A percentile compares a stretch with the other conserved stretches of the same genome.
Evolutionary conservation across 345 rosid species (phyloP).

Genomic region (Salix caprea): DNA sequence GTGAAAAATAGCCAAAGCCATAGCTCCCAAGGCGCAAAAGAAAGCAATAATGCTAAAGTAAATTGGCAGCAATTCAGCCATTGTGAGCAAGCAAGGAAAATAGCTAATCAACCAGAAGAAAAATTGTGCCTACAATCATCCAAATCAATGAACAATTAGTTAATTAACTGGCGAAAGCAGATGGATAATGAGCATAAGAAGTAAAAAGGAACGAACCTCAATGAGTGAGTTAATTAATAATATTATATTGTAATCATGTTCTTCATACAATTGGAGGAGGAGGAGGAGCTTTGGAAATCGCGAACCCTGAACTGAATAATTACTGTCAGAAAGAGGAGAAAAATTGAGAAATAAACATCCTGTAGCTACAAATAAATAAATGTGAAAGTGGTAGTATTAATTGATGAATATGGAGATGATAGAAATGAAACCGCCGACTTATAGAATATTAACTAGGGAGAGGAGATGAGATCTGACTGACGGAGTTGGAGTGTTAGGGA

Average conservation of each 20-base stretch:
- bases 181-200: neutral
- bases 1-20: constrained; percentile 64
- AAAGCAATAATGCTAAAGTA: constrained; percentile 53
- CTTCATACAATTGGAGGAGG: neutral
- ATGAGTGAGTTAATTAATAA: neutral
- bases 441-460: neutral
- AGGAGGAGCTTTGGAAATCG: neutral
- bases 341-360: neutral
- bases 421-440: neutral
- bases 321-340: neutral
- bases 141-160: neutral
- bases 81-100: constrained; percentile 13
- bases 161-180: too few relatives aligned
- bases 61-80: constrained; percentile 58
- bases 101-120: neutral
- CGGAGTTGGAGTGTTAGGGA: neutral
- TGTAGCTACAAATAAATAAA: neutral
- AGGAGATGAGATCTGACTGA: neutral
- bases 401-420: neutral
- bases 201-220: neutral
- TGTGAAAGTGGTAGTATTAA: neutral
- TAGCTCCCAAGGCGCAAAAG: constrained; percentile 67
- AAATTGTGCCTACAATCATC: neutral
- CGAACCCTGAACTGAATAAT: neutral
- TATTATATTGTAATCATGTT: neutral